These are phyloP conservation scores for Rhizopus delemar DNA, from an alignment of 371 early-diverging fungal genomes.

Conservation along the genomic window DNA sequence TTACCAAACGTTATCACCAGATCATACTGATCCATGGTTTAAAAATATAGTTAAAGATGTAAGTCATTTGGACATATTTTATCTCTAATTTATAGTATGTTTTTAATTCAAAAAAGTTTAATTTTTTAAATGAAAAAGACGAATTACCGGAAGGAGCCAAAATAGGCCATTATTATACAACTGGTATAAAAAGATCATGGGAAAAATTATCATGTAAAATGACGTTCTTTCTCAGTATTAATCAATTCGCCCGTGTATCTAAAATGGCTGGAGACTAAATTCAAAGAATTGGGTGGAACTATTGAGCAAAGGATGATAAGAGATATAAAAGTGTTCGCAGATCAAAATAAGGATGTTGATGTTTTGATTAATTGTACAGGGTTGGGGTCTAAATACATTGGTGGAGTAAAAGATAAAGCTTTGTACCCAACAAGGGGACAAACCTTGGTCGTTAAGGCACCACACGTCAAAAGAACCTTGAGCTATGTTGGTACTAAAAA, in stretches of 20 bases:
- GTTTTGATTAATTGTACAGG: constrained; percentile 82
- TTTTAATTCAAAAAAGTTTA: constrained; percentile 11
- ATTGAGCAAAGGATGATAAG: constrained; percentile 40
- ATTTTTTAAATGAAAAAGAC: constrained; percentile 17
- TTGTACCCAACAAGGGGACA: constrained; percentile 79
- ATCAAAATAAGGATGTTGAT: constrained; percentile 22
- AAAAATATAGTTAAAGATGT: constrained; percentile 53
- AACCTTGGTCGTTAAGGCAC: constrained; percentile 63
- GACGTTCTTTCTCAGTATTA: constrained; percentile 31
- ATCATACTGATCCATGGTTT: constrained; percentile 56
- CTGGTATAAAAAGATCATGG: constrained; percentile 33
- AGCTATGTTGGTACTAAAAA: constrained; percentile 37
- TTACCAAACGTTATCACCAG: constrained; percentile 44
- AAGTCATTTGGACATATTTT: constrained; percentile 12
- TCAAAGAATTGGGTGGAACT: constrained; percentile 56
- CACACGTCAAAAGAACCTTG: constrained; percentile 59
- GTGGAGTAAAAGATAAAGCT: constrained; percentile 67
- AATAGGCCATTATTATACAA: constrained; percentile 56
- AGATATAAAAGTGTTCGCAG: constrained; percentile 52
- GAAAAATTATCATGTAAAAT: neutral
- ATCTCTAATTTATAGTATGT: neutral
- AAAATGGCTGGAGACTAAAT: constrained; percentile 58
- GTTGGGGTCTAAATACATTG: constrained; percentile 59
- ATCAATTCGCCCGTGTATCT: constrained; percentile 68
- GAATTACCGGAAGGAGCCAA: constrained; percentile 49